Base-by-base conservation (phyloP, 768 basidiomycete genomes). In the Ephemerocybe angulata region DNA sequence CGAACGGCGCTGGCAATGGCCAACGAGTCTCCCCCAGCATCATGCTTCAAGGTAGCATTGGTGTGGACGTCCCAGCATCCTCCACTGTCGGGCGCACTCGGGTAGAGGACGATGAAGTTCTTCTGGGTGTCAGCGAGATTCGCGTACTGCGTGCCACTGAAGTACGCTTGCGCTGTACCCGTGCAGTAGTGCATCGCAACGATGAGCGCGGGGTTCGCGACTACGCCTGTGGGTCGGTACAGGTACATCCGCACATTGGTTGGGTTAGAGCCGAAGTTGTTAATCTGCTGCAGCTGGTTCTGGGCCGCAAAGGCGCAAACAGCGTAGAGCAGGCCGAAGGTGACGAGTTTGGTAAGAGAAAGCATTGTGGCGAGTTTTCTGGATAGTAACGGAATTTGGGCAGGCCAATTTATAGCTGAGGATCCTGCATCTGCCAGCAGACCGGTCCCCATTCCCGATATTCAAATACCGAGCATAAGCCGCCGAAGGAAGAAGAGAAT, bases 31-130 rank as follows among this genome's bases (percentile, higher is more conserved):
- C 81, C 77, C 4, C 82, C 82, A 13, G 68, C 76, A 60, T 83
- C 72, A 61, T 83, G 82, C 19, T 75, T 81, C 57, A 84, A 71
- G 5, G 82, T 82, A 31, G 67, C 76, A 50, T 62, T 72, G 31
- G 77, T 72, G 61, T 73, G 69, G 28, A 83, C 80, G 57, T 83
- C 81, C 77, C 78, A 83, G 68, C 81, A 82, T 57, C 70, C 72
- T 50, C 78, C 78, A 11, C 62, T 56, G 53, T 70, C 65, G 4
- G 76, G 77, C 1, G 77, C 75, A 57, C 71, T 62, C n/a, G 76
- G 77, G 58, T 75, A 82, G 60, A 83, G 72, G 48, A 83, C 79
- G 55, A 83, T 72, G 68, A 70, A 83, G 5, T 74, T 55, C 52
- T 58, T 77, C 54, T 76, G 57, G 46, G 62, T 55, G 57, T 84